Evolutionary conservation across 2,329 filamentous ascomycete species (phyloP), one percentile per base, ranked within the genome.

Genomic region (Penicillium sp.): DNA sequence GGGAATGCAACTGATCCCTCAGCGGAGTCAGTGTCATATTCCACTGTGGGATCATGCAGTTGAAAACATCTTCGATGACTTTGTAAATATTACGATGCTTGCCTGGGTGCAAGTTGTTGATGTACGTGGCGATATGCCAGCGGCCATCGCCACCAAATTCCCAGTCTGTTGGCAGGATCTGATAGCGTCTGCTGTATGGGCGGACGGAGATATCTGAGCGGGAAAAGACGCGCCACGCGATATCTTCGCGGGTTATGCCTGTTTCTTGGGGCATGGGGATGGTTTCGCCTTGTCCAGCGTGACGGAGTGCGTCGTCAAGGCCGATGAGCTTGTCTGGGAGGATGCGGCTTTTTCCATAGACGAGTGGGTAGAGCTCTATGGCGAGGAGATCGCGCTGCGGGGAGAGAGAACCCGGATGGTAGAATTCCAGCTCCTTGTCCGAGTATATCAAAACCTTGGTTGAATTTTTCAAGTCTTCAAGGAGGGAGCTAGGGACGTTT

Each of bases 341-440:
- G 49, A 70, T 67, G 4, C 67, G 69, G n/a, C 51, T 67, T 33
- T 61, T 63, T n/a, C 71, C 71, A 49, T 70, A 73, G 2, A 71
- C 67, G 0, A 89, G 69, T 0, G 87, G 85, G 61, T 81, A 89
- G 7, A 89, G 74, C 0, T 85, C 89, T 1, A 87, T 86, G 61
- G 89, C 81, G 5, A 89, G 79, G 1, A 89, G 73, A 65, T 90
- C 82, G 0, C 87, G 79, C 1, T 90, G 85, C 58, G 79, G 80
- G 0, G 72, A 69, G 21, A 83, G 72, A 2, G 78, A 83, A 2
- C 80, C 75, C 0, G 86, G 86, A 67, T 88, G 84, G 80, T 82
- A 90, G 68, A 88, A 86, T 60, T 82, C 81, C 33, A 76, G 54
- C 7, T 82, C 79, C 0, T 53, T 7, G 5, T 81, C 79, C 1